Evolutionary conservation across 2,329 filamentous ascomycete species (phyloP).

Genomic region (Sarocladium oryzae): DNA sequence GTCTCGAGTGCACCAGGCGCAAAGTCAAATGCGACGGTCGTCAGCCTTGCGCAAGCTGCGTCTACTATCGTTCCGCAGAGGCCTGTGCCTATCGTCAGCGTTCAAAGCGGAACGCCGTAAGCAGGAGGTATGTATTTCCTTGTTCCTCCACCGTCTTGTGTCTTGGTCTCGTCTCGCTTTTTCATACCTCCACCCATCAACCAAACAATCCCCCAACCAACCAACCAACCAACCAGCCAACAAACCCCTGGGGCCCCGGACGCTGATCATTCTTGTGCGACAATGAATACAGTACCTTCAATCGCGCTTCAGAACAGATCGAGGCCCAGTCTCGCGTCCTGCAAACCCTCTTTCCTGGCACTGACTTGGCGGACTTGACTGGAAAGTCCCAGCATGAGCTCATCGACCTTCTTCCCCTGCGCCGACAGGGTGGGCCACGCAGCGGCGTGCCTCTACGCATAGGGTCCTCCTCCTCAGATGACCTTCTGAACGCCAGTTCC

Average conservation of each 20-base stretch:
- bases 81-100: conserved; percentile 23
- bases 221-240: too few relatives aligned
- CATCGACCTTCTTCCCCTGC: conserved; percentile 12
- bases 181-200: conserved; percentile 8
- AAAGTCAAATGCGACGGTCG: conserved; percentile 28
- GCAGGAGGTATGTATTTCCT: conserved; percentile 18
- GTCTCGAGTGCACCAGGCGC: conserved; percentile 16
- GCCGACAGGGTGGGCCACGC: not conserved
- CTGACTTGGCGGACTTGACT: conserved; percentile 13
- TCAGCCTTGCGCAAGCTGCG: conserved; percentile 30
- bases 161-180: not conserved
- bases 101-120: conserved; percentile 23
- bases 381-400: conserved; percentile 18
- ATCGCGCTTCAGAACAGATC: conserved; percentile 19
- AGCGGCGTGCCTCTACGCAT: not conserved
- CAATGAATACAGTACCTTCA: conserved; percentile 16
- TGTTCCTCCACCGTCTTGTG: not conserved
- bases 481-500: not conserved
- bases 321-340: conserved; percentile 18
- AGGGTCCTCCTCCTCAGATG: conserved; percentile 1
- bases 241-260: not conserved
- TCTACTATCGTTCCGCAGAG: conserved; percentile 20
- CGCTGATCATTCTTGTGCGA: conserved; percentile 3
- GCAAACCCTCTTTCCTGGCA: conserved; percentile 17
- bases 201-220: too few relatives aligned